Evolutionary conservation across 177 flowering plant genomes (phyloP), one percentile per base, ranked within the genome.

Genomic region (Vitis hybrid): DNA sequence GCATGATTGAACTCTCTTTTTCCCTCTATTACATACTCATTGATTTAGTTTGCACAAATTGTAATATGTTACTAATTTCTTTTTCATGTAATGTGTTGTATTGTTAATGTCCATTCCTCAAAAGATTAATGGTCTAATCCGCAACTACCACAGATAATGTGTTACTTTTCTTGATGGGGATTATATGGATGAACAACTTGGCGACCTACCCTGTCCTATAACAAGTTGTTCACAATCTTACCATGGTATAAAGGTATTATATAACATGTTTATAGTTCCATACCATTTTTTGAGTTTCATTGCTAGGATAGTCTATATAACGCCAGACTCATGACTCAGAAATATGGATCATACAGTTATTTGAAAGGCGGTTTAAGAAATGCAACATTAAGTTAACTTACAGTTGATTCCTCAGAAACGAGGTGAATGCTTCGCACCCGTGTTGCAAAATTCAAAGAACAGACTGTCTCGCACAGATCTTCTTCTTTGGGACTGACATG

Each of bases 401-500:
- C 90, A 63, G 19, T 55, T 65, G 90, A 77, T 53, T 79, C 87
- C 59, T 70, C 72, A 8, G 66, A 71, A 57, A 78, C 87, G 29
- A 86, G 75, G 65, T 85, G 83, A 74, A 88, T 74, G 65, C 83
- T 83, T 77, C 83, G 80, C 51, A 70, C 90, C 65, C 94, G 77
- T 60, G 85, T 72, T 74, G 89, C 94, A 71, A 90, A 90, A 79
- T 82, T 81, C 65, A 88, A 75, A 60, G 94, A 86, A 70, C 92
- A 87, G 48, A 84, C 48, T 3, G 92, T 84, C 85, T 90, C 94
- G 50, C 89, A 81, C 21, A 86, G 56, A 67, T 88, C 94, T 58
- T 87, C 88, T 77, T 90, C 91, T 76, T 80, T 83, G 57, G 90
- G 90, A 67, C 92, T 90, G 70, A 86, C 78, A 78, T 90, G 94